Evolutionary conservation across 805 yeast genomes (phyloP).

Genomic region (Candida suzukii): DNA sequence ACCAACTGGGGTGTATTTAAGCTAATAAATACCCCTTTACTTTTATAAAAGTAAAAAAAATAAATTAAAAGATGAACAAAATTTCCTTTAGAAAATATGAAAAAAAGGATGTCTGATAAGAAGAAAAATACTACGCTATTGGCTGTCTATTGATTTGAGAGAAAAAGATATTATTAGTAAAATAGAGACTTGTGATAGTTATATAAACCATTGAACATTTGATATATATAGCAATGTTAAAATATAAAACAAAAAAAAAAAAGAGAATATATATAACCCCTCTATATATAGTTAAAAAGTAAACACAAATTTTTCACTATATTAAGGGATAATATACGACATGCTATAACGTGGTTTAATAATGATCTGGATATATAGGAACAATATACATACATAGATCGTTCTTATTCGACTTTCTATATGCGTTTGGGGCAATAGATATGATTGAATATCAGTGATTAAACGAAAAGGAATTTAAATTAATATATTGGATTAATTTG

Average conservation of each 20-base stretch:
- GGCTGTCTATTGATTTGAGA: background rate
- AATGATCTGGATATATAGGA: background rate
- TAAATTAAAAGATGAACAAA: background rate
- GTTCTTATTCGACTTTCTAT: background rate
- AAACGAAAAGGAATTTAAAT: no score
- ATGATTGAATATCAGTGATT: background rate
- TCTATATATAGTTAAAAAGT: no score
- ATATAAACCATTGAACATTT: no score
- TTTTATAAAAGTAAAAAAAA: background rate
- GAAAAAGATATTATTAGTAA: no score
- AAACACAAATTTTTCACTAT: no score
- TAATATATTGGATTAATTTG: no score
- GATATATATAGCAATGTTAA: no score
- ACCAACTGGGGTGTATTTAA: constrained; percentile 14
- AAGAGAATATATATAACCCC: no score
- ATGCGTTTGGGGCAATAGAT: background rate
- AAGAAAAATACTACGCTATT: background rate
- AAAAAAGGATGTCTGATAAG: constrained; percentile 3
- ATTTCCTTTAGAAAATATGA: constrained; percentile 2
- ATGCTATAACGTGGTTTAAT: no score
- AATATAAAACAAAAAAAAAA: no score
- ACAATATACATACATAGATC: background rate
- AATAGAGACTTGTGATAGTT: no score
- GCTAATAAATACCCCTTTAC: constrained; percentile 15
- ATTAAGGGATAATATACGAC: no score